These are phyloP conservation scores for Glarea lozoyensis DNA, from an alignment of 495 filamentous ascomycete genomes.

Conservation along the genomic window DNA sequence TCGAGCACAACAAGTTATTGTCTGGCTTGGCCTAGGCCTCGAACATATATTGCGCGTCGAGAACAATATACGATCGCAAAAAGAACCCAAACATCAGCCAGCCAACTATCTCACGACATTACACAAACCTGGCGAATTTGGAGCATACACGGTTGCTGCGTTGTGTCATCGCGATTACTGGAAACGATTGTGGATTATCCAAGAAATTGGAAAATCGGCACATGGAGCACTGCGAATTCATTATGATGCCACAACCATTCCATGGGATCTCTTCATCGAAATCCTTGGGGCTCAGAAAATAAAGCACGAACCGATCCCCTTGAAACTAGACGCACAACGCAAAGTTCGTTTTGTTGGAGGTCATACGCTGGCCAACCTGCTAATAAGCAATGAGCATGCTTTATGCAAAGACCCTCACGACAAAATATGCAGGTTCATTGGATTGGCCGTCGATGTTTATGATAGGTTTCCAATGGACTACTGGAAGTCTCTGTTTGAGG, in stretches of 20 bases:
- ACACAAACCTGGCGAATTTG: no score
- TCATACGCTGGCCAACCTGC: constrained; percentile 1
- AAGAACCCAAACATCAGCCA: neutral
- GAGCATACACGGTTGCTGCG: neutral
- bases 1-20: neutral
- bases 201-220: constrained; percentile 2
- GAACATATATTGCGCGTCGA: no score
- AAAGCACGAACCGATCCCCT: neutral
- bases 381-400: constrained; percentile 1
- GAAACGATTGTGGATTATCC: constrained; percentile 8
- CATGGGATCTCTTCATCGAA: constrained; percentile 2
- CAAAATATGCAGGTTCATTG: constrained; percentile 7
- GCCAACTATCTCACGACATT: neutral
- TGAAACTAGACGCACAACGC: constrained; percentile 1
- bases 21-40: constrained; percentile 6
- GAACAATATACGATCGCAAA: neutral
- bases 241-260: neutral
- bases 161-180: constrained; percentile 3
- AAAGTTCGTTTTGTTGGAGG: constrained; percentile 1
- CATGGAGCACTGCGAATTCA: neutral
- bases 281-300: neutral
- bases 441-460: constrained; percentile 1
- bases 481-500: constrained; percentile 3
- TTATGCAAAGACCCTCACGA: constrained; percentile 6
- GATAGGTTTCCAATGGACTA: constrained; percentile 7